Percentiles rank a stretch among this genome's conserved stretches.
These are phyloP conservation scores for Amanita muscaria DNA, from an alignment of 768 basidiomycete species.

Conservation along the genomic window DNA sequence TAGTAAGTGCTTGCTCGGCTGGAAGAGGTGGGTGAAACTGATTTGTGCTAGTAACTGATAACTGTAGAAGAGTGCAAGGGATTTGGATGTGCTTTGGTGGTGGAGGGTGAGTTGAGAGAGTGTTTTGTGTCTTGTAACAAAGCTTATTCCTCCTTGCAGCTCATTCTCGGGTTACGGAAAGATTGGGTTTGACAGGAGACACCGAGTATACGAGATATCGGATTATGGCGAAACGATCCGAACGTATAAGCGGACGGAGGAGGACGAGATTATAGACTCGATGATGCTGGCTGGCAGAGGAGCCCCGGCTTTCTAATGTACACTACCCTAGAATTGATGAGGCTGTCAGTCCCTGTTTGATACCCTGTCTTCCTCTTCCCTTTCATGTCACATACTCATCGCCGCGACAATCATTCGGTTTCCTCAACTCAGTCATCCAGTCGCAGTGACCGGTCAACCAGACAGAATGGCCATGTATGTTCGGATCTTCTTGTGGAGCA, in stretches of 20 bases:
- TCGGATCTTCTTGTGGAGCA: neutral
- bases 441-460: constrained; percentile 7
- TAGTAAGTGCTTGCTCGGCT: constrained; percentile 31
- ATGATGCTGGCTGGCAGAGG: constrained; percentile 52
- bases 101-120: constrained; percentile 49
- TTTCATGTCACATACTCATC: constrained; percentile 6
- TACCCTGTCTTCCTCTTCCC: neutral
- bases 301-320: constrained; percentile 22
- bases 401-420: constrained; percentile 7
- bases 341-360: neutral
- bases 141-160: constrained; percentile 22
- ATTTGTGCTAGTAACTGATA: constrained; percentile 61
- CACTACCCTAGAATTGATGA: neutral
- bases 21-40: neutral
- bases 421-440: neutral
- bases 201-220: constrained; percentile 81
- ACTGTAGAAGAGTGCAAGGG: constrained; percentile 76
- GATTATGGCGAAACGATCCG: constrained; percentile 88
- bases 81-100: constrained; percentile 92
- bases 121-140: neutral
- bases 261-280: constrained; percentile 57
- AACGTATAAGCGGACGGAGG: constrained; percentile 78
- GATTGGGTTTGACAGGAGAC: constrained; percentile 83
- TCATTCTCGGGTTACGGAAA: constrained; percentile 81
- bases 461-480: constrained; percentile 6